A percentile compares a stretch with the other conserved stretches of the same genome.
Conservation (phyloP, 1,139 yeast genomes). For the Yamadazyma blattariae region DNA sequence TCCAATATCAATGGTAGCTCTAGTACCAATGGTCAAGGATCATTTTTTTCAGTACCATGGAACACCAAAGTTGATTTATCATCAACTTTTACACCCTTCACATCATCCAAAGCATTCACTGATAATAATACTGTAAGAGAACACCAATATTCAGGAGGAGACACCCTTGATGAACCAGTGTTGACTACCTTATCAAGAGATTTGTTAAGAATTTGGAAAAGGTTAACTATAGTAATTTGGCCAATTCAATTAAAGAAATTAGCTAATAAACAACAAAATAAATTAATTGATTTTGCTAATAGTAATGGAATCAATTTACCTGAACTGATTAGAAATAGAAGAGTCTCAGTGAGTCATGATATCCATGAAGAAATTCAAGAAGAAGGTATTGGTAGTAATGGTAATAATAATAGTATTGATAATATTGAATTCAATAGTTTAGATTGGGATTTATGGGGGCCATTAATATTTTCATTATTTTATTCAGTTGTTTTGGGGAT, state of each 20-base stretch:
- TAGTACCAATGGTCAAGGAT: conserved; percentile 8
- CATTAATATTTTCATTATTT: conserved; percentile 65
- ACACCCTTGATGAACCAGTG: conserved; percentile 83
- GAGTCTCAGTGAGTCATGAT: conserved; percentile 23
- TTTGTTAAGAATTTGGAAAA: conserved; percentile 58
- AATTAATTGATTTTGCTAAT: conserved; percentile 41
- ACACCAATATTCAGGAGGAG: conserved; percentile 77
- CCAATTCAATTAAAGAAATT: conserved; percentile 50
- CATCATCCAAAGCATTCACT: conserved; percentile 24
- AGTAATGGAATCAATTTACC: conserved; percentile 46
- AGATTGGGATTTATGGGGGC: conserved; percentile 94
- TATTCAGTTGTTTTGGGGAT: conserved; percentile 57
- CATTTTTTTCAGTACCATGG: conserved; percentile 19
- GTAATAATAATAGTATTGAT: too few species aligned
- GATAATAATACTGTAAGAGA: conserved; percentile 60
- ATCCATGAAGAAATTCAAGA: conserved; percentile 26
- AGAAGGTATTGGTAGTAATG: conserved; percentile 19
- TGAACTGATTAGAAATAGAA: conserved; percentile 30
- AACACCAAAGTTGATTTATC: conserved; percentile 40
- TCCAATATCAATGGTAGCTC: too few species aligned
- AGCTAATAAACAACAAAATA: conserved; percentile 44
- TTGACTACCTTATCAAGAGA: conserved; percentile 67
- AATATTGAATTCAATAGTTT: conserved; percentile 29
- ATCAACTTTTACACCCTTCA: conserved; percentile 38
- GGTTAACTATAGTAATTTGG: conserved; percentile 71